Evolutionary conservation across 176 grass and related monocot species (phyloP).

Genomic region (Carex pumila): DNA sequence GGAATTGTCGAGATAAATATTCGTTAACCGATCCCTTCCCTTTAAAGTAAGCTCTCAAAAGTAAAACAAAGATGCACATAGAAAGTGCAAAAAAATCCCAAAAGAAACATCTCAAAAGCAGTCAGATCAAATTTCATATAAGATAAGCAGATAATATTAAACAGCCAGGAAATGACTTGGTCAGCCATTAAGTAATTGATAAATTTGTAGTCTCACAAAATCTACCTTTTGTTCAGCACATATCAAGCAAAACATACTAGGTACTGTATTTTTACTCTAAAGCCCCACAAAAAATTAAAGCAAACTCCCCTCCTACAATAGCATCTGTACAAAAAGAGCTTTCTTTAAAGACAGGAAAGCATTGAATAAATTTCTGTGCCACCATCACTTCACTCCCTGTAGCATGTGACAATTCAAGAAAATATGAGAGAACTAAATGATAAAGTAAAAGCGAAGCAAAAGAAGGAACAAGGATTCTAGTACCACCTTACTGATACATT

Average conservation of each 20-base stretch:
- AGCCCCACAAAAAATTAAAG: background rate
- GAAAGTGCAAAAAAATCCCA: background rate
- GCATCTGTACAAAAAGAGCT: slow-evolving; percentile 17
- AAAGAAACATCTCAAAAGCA: background rate
- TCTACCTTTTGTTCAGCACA: background rate
- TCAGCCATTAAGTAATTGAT: background rate
- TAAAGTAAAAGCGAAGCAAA: background rate
- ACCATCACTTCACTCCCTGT: slow-evolving; percentile 16
- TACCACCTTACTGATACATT: background rate
- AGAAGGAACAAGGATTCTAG: background rate
- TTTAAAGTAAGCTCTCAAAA: background rate
- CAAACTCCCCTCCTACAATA: background rate
- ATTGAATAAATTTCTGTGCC: slow-evolving; percentile 3
- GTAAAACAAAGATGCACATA: background rate
- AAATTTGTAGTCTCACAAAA: background rate
- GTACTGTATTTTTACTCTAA: background rate
- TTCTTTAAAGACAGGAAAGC: background rate
- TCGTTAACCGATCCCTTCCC: background rate
- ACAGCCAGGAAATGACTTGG: background rate
- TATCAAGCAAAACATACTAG: slow-evolving; percentile 5
- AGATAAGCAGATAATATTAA: background rate
- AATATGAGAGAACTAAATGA: background rate
- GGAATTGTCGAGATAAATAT: background rate
- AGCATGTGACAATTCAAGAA: slow-evolving; percentile 7
- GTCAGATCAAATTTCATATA: background rate